Evolutionary conservation across 441 rosid genomes (phyloP).

Genomic region (Populus trichocarpa): DNA sequence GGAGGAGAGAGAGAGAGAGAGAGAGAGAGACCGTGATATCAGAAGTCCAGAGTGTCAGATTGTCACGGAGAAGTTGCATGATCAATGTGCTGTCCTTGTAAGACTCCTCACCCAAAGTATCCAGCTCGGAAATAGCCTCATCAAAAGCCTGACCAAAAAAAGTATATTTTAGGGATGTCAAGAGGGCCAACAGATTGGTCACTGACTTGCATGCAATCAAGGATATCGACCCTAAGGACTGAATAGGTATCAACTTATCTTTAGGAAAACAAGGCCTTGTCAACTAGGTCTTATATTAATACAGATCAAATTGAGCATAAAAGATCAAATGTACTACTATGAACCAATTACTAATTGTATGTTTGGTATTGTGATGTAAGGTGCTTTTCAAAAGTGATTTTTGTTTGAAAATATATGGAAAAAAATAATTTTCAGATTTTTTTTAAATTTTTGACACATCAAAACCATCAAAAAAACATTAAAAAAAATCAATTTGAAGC

Average conservation of each 20-base stretch:
- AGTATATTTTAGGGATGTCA: background rate
- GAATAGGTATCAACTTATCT: background rate
- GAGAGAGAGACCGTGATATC: slow-evolving; percentile 54
- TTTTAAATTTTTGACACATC: too few relatives aligned
- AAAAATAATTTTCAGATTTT: too few relatives aligned
- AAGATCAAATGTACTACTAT: background rate
- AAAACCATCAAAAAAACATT: too few relatives aligned
- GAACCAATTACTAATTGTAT: background rate
- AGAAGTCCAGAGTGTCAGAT: slow-evolving; percentile 93
- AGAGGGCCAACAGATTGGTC: background rate
- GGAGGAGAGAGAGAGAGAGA: too few relatives aligned
- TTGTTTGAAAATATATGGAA: too few relatives aligned
- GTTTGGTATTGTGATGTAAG: background rate
- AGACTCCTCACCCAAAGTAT: slow-evolving; percentile 89
- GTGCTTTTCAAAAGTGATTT: background rate
- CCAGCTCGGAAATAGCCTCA: slow-evolving; percentile 93
- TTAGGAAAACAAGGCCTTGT: background rate
- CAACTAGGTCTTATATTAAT: background rate
- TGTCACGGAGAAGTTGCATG: slow-evolving; percentile 96
- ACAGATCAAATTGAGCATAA: background rate
- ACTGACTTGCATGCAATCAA: background rate
- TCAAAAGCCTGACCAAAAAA: slow-evolving; percentile 65
- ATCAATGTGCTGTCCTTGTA: slow-evolving; percentile 94
- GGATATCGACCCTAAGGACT: background rate
- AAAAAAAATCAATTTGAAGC: background rate